Base-by-base conservation (phyloP, 2,329 filamentous ascomycete genomes). In the Periconia macrospinosa region DNA sequence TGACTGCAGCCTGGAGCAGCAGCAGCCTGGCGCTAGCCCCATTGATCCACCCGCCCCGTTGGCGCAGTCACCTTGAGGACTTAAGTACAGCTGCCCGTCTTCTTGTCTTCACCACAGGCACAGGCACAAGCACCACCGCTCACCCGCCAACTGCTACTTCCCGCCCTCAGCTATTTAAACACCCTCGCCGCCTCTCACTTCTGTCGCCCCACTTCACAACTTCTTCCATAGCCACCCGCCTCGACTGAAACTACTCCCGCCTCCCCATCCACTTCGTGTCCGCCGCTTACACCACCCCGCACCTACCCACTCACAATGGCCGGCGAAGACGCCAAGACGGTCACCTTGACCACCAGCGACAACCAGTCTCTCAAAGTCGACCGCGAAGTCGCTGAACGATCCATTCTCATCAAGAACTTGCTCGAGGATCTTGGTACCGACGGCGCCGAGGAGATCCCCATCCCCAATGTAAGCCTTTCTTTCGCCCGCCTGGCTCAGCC, bases 341-440 rank as follows among this genome's bases (percentile, higher is more conserved):
- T 81, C 61, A 74, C 70, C 60, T 73, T 81, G 27, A 74, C 74
- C 52, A 77, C 75, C 58, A 77, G 73, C 54, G 79, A 81, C 62
- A 75, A 75, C 56, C 69, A 75, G 61, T 72, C 76, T 58, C 73
- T 81, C 59, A 54, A 61, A 19, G 77, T 78, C 40, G 75, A 96
- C 60, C 90, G 91, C 60, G 81, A 85, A 37, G 90, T 97, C 56
- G 91, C 90, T 41, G 91, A 96, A 81, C 90, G 93, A 62, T 96
- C 91, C 2, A 86, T 97, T 69, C 83, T 99, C 49, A 95, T 99
- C 81, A 97, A 96, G 86, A 96, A 97, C 82, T 88, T 99, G 88
- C 84, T 99, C 44, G 92, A 96, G 72, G 94, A 99, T 79, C 79
- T 97, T 45, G 92, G 91, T 62, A 87, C 72, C 50, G 78, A 79